Base-by-base conservation (phyloP, 306 rosid species). In the Cyamopsis tetragonoloba region DNA sequence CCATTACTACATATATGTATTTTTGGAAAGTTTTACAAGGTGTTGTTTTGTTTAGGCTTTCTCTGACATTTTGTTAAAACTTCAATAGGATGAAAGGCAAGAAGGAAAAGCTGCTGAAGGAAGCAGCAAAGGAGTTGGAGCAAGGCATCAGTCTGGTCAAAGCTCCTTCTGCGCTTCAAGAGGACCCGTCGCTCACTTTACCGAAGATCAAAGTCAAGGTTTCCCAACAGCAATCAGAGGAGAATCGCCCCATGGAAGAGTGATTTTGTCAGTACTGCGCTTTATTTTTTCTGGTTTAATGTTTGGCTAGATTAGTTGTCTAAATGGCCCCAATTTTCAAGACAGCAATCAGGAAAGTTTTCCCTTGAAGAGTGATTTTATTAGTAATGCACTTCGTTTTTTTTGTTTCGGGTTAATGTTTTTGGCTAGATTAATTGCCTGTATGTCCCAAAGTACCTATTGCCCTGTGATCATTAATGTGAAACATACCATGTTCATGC, bases 221-320 rank as follows among this genome's bases (percentile, higher is more conserved):
- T 77, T 23, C 60, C 24, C 79, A 59, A 54, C 66, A 31, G 55
- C 71, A 74, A 43, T 44, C 80, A 39, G 74, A 77, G 75, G 57
- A 85, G 55, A 75, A 55, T 53, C 79, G 26, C 4, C 75, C 77
- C 47, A 86, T 88, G 93, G 93, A 86, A 79, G 92, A 91, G 76
- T 88, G 79, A 84, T 75, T 62, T 38, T 70, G 27, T 59, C 72
- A 62, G n/a, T 28, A 15, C 55, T 34, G 54, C 6, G 15, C 35
- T 68, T 56, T 7, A 4, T n/a, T 59, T 27, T 39, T 50, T 10
- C 7, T 1, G 7, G 14, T 74, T 48, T 24, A 22, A 55, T 20
- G 58, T 58, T 47, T 63, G 35, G 17, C 18, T 28, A 43, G 42
- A 23, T 37, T 63, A 62, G 60, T 48, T 46, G 15, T 31, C 62